A percentile compares a stretch with the other conserved stretches of the same genome.
phyloP scores from a whole-genome alignment of 2,329 filamentous ascomycete genomes.

The Colletotrichum ledebouriae region DNA sequence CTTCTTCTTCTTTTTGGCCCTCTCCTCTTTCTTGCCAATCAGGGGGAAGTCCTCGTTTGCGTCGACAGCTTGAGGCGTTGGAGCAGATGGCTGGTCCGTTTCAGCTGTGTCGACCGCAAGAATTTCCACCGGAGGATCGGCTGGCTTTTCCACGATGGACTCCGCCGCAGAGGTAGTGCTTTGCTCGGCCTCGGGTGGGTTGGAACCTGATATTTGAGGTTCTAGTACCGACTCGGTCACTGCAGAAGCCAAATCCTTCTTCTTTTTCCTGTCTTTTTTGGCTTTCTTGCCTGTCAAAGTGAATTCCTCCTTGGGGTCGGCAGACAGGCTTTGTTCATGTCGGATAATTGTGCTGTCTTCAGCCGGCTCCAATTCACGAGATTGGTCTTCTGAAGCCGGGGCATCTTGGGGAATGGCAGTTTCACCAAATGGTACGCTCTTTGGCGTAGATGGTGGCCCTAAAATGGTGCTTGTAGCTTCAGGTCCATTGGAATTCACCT shows the following conservation, averaged over 20 bases:
- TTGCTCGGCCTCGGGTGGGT: neutral
- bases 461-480: neutral
- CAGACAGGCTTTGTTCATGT: neutral
- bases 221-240: neutral
- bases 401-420: neutral
- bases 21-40: conserved; percentile 7
- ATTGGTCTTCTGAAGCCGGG: neutral
- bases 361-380: neutral
- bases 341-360: neutral
- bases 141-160: too few species aligned
- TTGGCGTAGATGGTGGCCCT: neutral
- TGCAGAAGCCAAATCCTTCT: conserved; percentile 39
- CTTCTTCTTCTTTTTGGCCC: conserved; percentile 30
- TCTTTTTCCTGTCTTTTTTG: conserved; percentile 52
- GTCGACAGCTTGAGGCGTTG: too few species aligned
- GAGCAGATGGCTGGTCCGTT: too few species aligned
- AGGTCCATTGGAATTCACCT: neutral
- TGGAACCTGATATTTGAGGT: neutral
- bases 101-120: too few species aligned
- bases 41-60: neutral
- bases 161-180: neutral
- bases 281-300: conserved; percentile 44
- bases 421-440: too few species aligned
- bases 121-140: too few species aligned
- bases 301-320: neutral